Conservation (phyloP, 495 filamentous ascomycete genomes). For the Penicillium daleae region DNA sequence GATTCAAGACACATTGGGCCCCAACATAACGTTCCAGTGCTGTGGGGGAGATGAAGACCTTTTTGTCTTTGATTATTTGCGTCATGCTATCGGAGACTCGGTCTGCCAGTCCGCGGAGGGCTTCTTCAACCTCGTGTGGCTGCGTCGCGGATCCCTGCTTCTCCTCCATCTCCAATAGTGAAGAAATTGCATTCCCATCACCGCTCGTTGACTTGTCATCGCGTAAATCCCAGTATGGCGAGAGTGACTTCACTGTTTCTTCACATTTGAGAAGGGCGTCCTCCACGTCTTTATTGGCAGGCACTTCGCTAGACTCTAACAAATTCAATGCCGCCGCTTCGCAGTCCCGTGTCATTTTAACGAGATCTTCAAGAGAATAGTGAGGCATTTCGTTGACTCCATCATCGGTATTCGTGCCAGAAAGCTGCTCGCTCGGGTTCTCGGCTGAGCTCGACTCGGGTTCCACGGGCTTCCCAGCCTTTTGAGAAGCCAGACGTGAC, state of each 20-base stretch:
- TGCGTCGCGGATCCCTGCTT: constrained; percentile 25
- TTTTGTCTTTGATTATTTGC: constrained; percentile 69
- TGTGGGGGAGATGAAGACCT: constrained; percentile 77
- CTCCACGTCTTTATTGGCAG: constrained; percentile 44
- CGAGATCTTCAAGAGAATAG: not conserved
- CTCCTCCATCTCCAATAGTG: constrained; percentile 57
- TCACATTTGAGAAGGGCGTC: constrained; percentile 50
- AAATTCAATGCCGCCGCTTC: constrained; percentile 29
- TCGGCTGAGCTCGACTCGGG: not conserved
- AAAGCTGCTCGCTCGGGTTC: too few relatives aligned
- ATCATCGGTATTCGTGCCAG: not conserved
- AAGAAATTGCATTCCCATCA: constrained; percentile 50
- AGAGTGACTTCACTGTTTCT: constrained; percentile 41
- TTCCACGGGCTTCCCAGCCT: not conserved
- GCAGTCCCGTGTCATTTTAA: constrained; percentile 13
- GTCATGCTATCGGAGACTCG: constrained; percentile 60
- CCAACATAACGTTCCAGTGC: constrained; percentile 71
- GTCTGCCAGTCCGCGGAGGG: constrained; percentile 36
- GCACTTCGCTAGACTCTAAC: constrained; percentile 39
- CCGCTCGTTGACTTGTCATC: constrained; percentile 21
- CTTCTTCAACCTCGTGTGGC: not conserved
- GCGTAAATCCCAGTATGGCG: constrained; percentile 31
- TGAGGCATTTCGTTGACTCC: not conserved
- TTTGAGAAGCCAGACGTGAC: constrained; percentile 16
- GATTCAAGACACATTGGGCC: constrained; percentile 70